A percentile compares a stretch with the other conserved stretches of the same genome.
phyloP scores from a whole-genome alignment of 768 basidiomycete genomes.

The Trametes punicea region DNA sequence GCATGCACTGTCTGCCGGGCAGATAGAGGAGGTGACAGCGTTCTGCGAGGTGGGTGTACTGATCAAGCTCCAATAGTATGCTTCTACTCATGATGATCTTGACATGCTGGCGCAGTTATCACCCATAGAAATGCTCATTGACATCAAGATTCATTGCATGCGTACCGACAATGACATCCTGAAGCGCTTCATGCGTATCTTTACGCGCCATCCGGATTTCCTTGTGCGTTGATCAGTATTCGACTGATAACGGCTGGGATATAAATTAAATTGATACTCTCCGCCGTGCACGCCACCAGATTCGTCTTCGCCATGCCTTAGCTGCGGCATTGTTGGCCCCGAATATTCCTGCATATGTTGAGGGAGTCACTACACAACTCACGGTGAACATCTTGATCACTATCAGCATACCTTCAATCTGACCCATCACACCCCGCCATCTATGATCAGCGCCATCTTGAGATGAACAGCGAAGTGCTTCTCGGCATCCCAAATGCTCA shows the following conservation, averaged over 20 bases:
- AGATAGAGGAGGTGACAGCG: background rate
- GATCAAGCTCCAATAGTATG: background rate
- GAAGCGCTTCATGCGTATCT: background rate
- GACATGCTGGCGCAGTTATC: background rate
- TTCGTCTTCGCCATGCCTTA: background rate
- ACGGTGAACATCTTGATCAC: background rate
- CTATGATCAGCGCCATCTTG: background rate
- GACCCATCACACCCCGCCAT: background rate
- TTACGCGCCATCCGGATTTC: constrained; percentile 10
- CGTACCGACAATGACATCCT: constrained; percentile 2
- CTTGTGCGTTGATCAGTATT: background rate
- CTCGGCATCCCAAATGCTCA: background rate
- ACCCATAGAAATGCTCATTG: constrained; percentile 1
- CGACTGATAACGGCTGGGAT: no score
- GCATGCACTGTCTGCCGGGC: background rate
- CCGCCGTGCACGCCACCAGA: background rate
- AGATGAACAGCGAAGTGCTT: background rate
- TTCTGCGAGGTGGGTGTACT: background rate
- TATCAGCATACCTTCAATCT: background rate
- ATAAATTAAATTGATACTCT: background rate
- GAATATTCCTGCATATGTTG: constrained; percentile 5
- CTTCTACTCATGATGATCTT: background rate
- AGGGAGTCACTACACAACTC: background rate
- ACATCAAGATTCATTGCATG: constrained; percentile 8
- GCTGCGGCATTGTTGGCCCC: constrained; percentile 5